Base-by-base conservation (phyloP, 129 eudicot species). In the Centella asiatica region DNA sequence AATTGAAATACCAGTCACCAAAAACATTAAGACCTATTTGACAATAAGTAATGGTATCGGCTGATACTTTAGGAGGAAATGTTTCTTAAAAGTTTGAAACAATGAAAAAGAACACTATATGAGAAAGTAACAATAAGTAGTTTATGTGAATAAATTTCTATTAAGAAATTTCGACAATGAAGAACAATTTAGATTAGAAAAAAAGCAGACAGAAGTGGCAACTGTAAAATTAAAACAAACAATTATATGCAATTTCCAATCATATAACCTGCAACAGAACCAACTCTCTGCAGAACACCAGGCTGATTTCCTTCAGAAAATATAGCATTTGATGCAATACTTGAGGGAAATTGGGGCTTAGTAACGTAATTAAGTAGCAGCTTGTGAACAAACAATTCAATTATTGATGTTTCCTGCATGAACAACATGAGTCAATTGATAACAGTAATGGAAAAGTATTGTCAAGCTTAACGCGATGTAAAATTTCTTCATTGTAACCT, bases 271-370 rank as follows among this genome's bases (percentile, higher is more conserved):
- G 97, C 97, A 37, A 81, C 97, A 72, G 94, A 86, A 62, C 97
- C 82, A 69, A 90, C 95, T 81, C 86, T 83, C 65, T 83, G 81
- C 49, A 86, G 81, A 65, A 90, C 97, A 64, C 95, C 97, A 74
- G 78, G 78, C 57, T 77, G 94, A 71, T 64, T 80, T 58, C 75
- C 93, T 74, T 84, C 86, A 47, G 94, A 75, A 62, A 83, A 74
- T 65, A 74, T 74, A 57, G 76, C 57, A 61, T 83, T 81, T 45
- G 81, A 80, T 55, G 83, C 73, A 71, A 64, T 73, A 60, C 51
- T 79, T 33, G 75, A 70, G 61, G 66, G 66, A 23, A 72, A 73
- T 25, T 65, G 56, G 4, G 95, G 95, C 40, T 75, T 79, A 23
- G 71, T 68, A 60, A 81, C 79, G 81, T 79, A 90, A 73, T 83